Base-by-base conservation (phyloP, 1,139 yeast genomes). In the Taiozyma sp. region DNA sequence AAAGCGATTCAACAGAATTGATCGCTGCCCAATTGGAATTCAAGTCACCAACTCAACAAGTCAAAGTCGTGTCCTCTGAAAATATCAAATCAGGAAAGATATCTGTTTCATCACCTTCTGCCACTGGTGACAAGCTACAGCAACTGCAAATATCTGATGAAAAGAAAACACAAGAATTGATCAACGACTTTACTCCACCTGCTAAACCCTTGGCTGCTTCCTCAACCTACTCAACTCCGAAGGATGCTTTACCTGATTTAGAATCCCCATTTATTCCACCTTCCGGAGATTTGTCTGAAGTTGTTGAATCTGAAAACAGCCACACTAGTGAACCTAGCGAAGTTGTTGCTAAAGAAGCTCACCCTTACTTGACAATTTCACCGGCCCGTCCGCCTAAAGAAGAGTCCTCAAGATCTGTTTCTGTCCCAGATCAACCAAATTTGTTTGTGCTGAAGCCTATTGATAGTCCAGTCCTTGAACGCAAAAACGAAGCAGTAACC, bases 1-100 rank as follows among this genome's bases (percentile, higher is more conserved):
- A 46, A 14, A 36, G 48, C 29, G 51, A 51, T 42, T 47, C 49
- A 38, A 48, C 52, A 8, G 44, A 43, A 19, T 7, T 27, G 8
- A 10, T 27, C 1, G 44, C 44, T 28, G 32, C 32, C 7, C 19
- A 43, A 24, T 10, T 43, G 16, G 34, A 43, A 7, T 43, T 43
- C 24, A 43, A 19, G 10, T 28, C 44, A 14, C 34, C 44, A 28
- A 43, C 9, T 22, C 32, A 38, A 38, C 41, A 19, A 13, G 41
- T 38, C n/a, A 38, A 38, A 24, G 9, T 19, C 3, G 24, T 38
- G 24, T 12, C 41, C 9, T 38, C 41, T 22, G 24, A 38, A 22
- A 12, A 22, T 12, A 3, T 9, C 24, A 43, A 44, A 19, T 14
- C 49, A 36, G 45, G 36, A 43, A 47, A 45, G 16, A 48, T 49